Evolutionary conservation across 495 filamentous ascomycete species (phyloP).

Genomic region (Parachaetomium inaequale): DNA sequence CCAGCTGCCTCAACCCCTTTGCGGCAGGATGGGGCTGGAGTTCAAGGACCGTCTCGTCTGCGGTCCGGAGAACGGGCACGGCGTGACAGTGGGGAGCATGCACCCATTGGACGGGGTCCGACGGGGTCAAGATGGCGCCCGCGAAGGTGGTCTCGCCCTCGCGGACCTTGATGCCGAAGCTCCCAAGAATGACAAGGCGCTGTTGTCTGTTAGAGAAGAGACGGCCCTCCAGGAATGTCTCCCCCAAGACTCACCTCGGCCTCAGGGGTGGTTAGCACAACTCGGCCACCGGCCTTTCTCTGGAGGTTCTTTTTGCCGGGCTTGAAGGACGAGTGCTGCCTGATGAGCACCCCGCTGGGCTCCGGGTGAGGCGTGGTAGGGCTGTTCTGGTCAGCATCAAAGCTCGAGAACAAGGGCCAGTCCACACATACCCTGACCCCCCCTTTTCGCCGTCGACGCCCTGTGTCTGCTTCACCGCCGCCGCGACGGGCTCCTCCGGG

Average conservation of each 20-base stretch:
- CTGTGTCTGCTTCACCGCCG: background rate
- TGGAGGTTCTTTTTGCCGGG: slow-evolving; percentile 43
- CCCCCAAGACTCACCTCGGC: slow-evolving; percentile 44
- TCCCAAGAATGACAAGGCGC: slow-evolving; percentile 66
- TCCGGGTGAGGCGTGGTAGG: background rate
- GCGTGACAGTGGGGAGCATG: slow-evolving; percentile 75
- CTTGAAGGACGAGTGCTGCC: slow-evolving; percentile 42
- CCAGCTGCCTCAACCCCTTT: slow-evolving; percentile 54
- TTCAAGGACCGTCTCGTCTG: slow-evolving; percentile 49
- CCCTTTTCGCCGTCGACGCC: background rate
- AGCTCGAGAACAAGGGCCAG: too few species aligned
- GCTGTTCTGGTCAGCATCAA: slow-evolving; percentile 1
- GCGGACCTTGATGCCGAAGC: slow-evolving; percentile 67
- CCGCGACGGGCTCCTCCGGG: slow-evolving; percentile 10
- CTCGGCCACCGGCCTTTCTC: slow-evolving; percentile 33
- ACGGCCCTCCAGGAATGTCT: background rate
- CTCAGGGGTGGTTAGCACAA: slow-evolving; percentile 37
- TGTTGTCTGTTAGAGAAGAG: slow-evolving; percentile 29
- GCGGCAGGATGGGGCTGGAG: slow-evolving; percentile 50
- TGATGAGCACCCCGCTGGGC: background rate
- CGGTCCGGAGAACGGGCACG: slow-evolving; percentile 64
- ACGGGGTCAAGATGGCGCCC: slow-evolving; percentile 60
- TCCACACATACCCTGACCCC: slow-evolving; percentile 1
- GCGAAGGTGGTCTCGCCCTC: slow-evolving; percentile 58
- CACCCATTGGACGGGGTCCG: slow-evolving; percentile 53